Percentiles rank a stretch among this genome's conserved stretches.
These are phyloP conservation scores for Oryza officinalis DNA, from an alignment of 176 grass and related monocot species.

Conservation along the genomic window DNA sequence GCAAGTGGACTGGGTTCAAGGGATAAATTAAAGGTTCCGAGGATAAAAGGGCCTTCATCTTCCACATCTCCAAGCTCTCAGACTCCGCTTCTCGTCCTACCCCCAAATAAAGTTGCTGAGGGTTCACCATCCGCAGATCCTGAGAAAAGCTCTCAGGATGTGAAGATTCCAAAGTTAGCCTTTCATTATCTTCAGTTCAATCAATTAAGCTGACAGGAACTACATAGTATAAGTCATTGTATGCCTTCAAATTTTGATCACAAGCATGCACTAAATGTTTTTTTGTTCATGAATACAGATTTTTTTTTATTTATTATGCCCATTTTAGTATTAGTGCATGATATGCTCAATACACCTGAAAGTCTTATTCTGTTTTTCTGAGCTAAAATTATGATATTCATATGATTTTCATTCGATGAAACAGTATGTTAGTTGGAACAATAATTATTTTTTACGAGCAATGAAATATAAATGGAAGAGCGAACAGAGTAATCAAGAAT, in stretches of 20 bases:
- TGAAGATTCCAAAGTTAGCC: slow-evolving; percentile 59
- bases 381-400: slow-evolving; percentile 1
- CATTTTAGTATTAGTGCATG: slow-evolving; percentile 31
- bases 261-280: slow-evolving; percentile 20
- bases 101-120: slow-evolving; percentile 37
- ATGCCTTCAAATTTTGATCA: slow-evolving; percentile 22
- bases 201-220: slow-evolving; percentile 17
- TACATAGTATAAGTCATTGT: neutral
- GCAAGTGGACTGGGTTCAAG: slow-evolving; percentile 81
- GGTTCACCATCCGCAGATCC: slow-evolving; percentile 32
- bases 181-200: slow-evolving; percentile 30
- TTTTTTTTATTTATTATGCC: neutral
- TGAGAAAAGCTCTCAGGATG: slow-evolving; percentile 56
- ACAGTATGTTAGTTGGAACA: slow-evolving; percentile 1
- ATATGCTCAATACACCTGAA: slow-evolving; percentile 6
- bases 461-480: slow-evolving; percentile 15
- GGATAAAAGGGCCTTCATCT: slow-evolving; percentile 43
- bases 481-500: slow-evolving; percentile 16
- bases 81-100: slow-evolving; percentile 26
- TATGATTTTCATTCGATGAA: slow-evolving; percentile 14
- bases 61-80: slow-evolving; percentile 34
- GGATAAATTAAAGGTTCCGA: slow-evolving; percentile 72
- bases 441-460: neutral
- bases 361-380: neutral
- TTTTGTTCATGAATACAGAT: slow-evolving; percentile 1